Evolutionary conservation across 2,329 filamentous ascomycete genomes (phyloP), one percentile per base, ranked within the genome.

Genomic region (Aspergillus sp.): DNA sequence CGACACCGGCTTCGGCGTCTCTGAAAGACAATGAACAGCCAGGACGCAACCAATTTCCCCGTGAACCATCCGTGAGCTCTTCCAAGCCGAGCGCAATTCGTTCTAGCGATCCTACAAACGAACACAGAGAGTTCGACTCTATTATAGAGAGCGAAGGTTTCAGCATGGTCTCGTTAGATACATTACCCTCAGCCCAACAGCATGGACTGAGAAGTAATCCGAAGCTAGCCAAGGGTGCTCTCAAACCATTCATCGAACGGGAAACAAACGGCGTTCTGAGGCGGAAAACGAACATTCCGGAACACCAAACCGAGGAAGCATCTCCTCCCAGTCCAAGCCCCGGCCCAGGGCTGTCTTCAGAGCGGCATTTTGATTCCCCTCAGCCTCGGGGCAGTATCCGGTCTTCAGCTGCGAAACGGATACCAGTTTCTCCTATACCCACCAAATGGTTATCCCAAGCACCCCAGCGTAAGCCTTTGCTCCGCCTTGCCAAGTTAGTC

Each of bases 71-170:
- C 11, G 20, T 8, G 3, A 45, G 17, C 17, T 49, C 59, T 36
- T 48, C 52, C 22, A 48, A 51, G 17, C 39, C 39, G 30, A 55
- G 49, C 38, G 51, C 38, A 44, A 13, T 26, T 42, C 54, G 55
- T 55, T 52, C 56, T 17, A 58, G 56, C 22, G 72, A 78, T 53
- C 74, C 75, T 26, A 77, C 71, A 4, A 71, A 77, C 26, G 75
- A 77, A 17, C 72, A 78, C 53, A 68, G 70, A 39, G 80, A 81
- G 44, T 81, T 80, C 58, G 81, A 84, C 65, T 81, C 81, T 1
- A 81, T 84, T 18, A 74, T 84, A 61, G 81, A 84, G 67, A 83
- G 81, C 61, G 81, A 84, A 71, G 81, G 79, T 3, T 84, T 84
- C 59, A 84, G 80, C 56, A 83, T 84, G 80, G 81, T 84, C 47